A percentile compares a stretch with the other conserved stretches of the same genome.
These are phyloP conservation scores for Sporothrix inflata DNA, from an alignment of 2,329 filamentous ascomycete species.

Conservation along the genomic window DNA sequence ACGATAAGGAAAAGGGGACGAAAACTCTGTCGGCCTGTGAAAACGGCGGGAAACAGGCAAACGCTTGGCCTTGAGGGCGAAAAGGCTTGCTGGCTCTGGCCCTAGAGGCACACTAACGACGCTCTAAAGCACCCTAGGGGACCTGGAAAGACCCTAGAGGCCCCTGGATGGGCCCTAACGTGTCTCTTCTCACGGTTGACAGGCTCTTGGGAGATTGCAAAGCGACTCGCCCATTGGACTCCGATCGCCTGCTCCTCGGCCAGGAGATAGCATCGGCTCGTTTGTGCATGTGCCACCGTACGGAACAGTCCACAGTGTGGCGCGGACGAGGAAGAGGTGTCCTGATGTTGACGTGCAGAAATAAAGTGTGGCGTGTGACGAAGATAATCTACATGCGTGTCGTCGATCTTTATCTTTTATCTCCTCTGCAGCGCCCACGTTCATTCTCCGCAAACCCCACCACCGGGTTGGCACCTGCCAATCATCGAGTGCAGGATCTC, in stretches of 20 bases:
- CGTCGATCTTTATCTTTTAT: background rate
- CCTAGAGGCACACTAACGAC: background rate
- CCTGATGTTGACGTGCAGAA: background rate
- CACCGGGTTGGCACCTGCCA: background rate
- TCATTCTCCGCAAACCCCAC: background rate
- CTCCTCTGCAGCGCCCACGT: background rate
- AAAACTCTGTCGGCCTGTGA: constrained; percentile 5
- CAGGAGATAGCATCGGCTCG: background rate
- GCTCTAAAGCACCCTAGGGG: background rate
- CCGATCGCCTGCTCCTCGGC: background rate
- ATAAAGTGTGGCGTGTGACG: background rate
- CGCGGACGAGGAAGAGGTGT: background rate
- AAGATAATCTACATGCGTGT: background rate
- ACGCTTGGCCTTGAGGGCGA: background rate
- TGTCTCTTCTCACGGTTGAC: background rate
- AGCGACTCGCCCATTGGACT: background rate
- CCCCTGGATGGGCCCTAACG: background rate
- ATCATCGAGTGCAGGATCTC: background rate
- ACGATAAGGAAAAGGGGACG: constrained; percentile 1
- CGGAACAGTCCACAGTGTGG: background rate
- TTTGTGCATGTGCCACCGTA: background rate
- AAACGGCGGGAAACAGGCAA: background rate
- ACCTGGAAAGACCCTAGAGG: too few relatives aligned
- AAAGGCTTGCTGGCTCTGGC: background rate
- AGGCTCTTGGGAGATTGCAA: background rate